A percentile compares a stretch with the other conserved stretches of the same genome.
Evolutionary conservation across 2,329 filamentous ascomycete species (phyloP).

Genomic region (Apiospora malaysiana): DNA sequence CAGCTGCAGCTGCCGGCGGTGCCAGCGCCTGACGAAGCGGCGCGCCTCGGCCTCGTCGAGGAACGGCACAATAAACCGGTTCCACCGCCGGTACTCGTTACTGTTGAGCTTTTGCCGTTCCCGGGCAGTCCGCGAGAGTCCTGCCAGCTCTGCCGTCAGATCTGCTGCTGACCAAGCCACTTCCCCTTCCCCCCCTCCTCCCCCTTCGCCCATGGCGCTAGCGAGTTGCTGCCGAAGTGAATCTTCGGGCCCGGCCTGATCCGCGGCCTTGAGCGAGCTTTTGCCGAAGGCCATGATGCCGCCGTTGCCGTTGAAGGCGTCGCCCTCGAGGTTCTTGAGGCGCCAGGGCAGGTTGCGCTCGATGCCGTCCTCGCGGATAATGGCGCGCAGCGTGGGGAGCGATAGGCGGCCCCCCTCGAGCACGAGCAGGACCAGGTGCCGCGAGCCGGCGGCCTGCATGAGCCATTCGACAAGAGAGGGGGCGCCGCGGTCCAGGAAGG

Average conservation of each 20-base stretch:
- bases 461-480: conserved; percentile 34
- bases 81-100: conserved; percentile 42
- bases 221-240: not conserved
- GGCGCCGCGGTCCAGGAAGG: conserved; percentile 26
- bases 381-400: conserved; percentile 40
- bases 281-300: conserved; percentile 40
- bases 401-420: conserved; percentile 45
- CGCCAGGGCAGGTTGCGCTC: conserved; percentile 49
- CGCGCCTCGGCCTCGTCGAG: conserved; percentile 58
- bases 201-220: conserved; percentile 4
- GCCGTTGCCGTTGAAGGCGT: conserved; percentile 23
- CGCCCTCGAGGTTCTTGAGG: conserved; percentile 34
- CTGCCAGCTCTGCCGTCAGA: not conserved
- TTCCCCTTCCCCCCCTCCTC: not conserved
- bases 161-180: not conserved
- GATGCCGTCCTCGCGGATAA: conserved; percentile 50
- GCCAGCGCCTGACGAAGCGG: conserved; percentile 54
- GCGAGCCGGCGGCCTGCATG: conserved; percentile 29
- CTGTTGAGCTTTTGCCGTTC: not conserved
- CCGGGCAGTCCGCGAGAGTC: not conserved
- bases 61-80: conserved; percentile 62
- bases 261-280: conserved; percentile 29
- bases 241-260: conserved; percentile 16
- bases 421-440: conserved; percentile 43
- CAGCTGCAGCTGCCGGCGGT: conserved; percentile 43